A percentile compares a stretch with the other conserved stretches of the same genome.
These are phyloP conservation scores for Rhodosporidiobolus sp. DNA, from an alignment of 768 basidiomycete species.

Conservation along the genomic window DNA sequence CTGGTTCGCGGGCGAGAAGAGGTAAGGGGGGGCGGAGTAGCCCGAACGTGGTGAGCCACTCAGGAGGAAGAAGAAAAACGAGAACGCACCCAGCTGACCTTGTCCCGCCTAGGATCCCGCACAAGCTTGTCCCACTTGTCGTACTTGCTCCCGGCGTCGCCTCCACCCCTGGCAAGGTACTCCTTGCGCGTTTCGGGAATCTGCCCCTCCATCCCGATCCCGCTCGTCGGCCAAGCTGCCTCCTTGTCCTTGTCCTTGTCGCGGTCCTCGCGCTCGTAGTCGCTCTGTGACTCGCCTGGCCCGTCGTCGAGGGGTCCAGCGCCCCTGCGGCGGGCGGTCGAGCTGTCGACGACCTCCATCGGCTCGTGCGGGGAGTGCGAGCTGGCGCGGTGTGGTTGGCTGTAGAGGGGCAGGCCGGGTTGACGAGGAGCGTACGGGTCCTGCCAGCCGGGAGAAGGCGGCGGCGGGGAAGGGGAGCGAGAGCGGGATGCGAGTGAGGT, in stretches of 20 bases:
- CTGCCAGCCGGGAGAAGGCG: neutral
- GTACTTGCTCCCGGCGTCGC: neutral
- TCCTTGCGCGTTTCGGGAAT: slow-evolving; percentile 26
- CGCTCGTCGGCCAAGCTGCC: slow-evolving; percentile 22
- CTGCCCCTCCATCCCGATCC: slow-evolving; percentile 39
- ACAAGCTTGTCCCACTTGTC: slow-evolving; percentile 30
- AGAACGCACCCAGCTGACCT: slow-evolving; percentile 29
- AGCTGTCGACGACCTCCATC: slow-evolving; percentile 34
- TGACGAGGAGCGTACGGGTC: slow-evolving; percentile 34
- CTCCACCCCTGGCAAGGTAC: slow-evolving; percentile 21
- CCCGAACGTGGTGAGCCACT: too few species aligned
- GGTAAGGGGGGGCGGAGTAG: too few species aligned
- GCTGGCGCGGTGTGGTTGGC: neutral
- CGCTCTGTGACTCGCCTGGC: neutral
- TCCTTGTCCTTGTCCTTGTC: slow-evolving; percentile 4
- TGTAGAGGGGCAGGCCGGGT: slow-evolving; percentile 35
- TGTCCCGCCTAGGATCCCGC: slow-evolving; percentile 1
- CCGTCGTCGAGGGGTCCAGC: neutral
- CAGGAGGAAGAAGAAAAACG: neutral
- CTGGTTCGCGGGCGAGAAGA: too few species aligned
- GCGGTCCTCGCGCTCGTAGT: neutral
- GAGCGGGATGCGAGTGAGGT: neutral
- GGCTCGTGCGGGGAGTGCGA: neutral
- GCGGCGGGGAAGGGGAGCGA: slow-evolving; percentile 6
- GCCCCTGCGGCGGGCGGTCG: slow-evolving; percentile 25